Conservation (phyloP, 1,284 basidiomycete species). For the Pseudozyma tsukubaensis region DNA sequence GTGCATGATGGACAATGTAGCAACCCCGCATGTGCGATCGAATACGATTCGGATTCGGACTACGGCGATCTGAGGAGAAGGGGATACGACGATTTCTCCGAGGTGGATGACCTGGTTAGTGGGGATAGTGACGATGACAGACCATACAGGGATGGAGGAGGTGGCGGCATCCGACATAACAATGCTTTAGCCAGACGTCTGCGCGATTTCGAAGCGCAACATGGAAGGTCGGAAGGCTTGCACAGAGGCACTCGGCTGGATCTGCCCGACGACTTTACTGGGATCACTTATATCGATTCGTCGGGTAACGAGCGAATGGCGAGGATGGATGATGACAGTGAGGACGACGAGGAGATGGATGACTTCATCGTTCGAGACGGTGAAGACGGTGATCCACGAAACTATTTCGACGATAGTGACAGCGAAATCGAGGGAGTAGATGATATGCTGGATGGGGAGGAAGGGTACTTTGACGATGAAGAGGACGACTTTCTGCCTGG, state of each 20-base stretch:
- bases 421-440: constrained; percentile 4
- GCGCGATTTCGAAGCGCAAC: constrained; percentile 26
- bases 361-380: constrained; percentile 38
- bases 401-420: constrained; percentile 1
- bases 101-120: constrained; percentile 23
- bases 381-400: not conserved
- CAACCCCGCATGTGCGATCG: constrained; percentile 52
- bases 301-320: not conserved
- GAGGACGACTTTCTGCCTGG: constrained; percentile 45
- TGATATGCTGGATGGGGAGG: constrained; percentile 9
- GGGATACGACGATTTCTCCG: constrained; percentile 25
- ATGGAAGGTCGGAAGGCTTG: constrained; percentile 19
- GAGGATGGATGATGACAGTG: constrained; percentile 12
- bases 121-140: constrained; percentile 12
- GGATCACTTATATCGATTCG: constrained; percentile 3
- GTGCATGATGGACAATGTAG: constrained; percentile 58
- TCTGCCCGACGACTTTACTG: constrained; percentile 4
- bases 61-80: constrained; percentile 19
- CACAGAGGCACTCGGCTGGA: constrained; percentile 14
- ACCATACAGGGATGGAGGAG: not conserved
- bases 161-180: constrained; percentile 1
- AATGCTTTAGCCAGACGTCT: constrained; percentile 6
- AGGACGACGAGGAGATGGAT: constrained; percentile 44
- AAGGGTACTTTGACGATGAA: constrained; percentile 9
- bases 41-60: constrained; percentile 43